phyloP scores from a whole-genome alignment of 2,329 filamentous ascomycete species.

The Aspergillus persii region DNA sequence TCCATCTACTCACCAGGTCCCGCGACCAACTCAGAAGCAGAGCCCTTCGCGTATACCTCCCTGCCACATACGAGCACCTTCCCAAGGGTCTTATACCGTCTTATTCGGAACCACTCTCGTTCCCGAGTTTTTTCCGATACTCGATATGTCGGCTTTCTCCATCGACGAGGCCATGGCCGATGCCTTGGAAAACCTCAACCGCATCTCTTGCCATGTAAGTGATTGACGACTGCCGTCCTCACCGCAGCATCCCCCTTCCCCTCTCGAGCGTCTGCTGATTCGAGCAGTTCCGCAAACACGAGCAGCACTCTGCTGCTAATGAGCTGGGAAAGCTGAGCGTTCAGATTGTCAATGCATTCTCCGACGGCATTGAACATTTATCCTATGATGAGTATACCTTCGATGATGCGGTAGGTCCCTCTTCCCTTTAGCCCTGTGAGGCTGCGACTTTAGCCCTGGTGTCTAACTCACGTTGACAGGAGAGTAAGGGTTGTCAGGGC shows the following conservation, averaged over 20 bases:
- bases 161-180: slow-evolving; percentile 32
- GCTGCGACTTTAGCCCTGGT: background rate
- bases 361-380: slow-evolving; percentile 27
- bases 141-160: slow-evolving; percentile 17
- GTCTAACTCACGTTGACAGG: background rate
- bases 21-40: background rate
- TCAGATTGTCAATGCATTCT: slow-evolving; percentile 33
- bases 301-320: slow-evolving; percentile 33
- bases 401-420: slow-evolving; percentile 14
- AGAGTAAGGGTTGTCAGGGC: slow-evolving; percentile 1
- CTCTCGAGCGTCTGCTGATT: background rate
- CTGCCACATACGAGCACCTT: background rate
- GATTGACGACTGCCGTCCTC: background rate
- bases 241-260: background rate
- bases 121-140: background rate
- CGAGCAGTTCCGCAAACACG: slow-evolving; percentile 29
- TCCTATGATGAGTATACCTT: slow-evolving; percentile 18
- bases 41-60: background rate
- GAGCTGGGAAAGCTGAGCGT: slow-evolving; percentile 34
- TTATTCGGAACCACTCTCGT: background rate
- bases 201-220: slow-evolving; percentile 28
- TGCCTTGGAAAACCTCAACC: slow-evolving; percentile 26
- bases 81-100: background rate
- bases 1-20: background rate
- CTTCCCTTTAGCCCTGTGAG: background rate